phyloP scores from a whole-genome alignment of 129 eudicot genomes.

The Chrysanthemum makinoi region DNA sequence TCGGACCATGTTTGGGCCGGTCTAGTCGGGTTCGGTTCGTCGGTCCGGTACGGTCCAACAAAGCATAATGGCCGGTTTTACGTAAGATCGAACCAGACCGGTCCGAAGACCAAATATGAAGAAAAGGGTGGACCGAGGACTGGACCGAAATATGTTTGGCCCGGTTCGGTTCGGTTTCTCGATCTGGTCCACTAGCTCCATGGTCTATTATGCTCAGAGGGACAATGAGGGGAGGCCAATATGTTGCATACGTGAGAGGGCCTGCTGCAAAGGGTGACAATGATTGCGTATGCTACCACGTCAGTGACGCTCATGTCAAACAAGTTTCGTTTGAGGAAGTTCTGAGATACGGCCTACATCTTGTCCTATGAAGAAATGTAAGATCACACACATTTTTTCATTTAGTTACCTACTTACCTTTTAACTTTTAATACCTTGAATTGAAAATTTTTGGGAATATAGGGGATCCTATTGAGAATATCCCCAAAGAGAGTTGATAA shows the following conservation, averaged over 20 bases:
- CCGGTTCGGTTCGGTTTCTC: no score
- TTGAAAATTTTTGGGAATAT: constrained; percentile 11
- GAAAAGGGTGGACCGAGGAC: no score
- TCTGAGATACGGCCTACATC: constrained; percentile 63
- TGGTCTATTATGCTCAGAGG: constrained; percentile 21
- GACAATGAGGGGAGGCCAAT: constrained; percentile 77
- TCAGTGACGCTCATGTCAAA: constrained; percentile 69
- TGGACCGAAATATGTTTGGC: no score
- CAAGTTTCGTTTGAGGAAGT: constrained; percentile 65
- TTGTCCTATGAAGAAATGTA: constrained; percentile 61
- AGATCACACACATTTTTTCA: neutral
- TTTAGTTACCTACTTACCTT: neutral
- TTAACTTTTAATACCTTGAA: neutral
- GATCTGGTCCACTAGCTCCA: no score
- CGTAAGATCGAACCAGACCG: no score
- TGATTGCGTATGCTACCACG: constrained; percentile 61
- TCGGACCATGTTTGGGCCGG: no score
- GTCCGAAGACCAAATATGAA: no score
- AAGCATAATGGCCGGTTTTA: no score
- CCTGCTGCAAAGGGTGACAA: constrained; percentile 22
- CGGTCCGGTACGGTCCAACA: no score
- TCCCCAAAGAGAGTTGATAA: constrained; percentile 23
- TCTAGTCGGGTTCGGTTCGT: no score
- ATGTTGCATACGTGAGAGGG: constrained; percentile 79
- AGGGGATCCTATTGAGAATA: constrained; percentile 25